Base-by-base conservation (phyloP, 495 filamentous ascomycete genomes). In the Podospora anserina region DNA sequence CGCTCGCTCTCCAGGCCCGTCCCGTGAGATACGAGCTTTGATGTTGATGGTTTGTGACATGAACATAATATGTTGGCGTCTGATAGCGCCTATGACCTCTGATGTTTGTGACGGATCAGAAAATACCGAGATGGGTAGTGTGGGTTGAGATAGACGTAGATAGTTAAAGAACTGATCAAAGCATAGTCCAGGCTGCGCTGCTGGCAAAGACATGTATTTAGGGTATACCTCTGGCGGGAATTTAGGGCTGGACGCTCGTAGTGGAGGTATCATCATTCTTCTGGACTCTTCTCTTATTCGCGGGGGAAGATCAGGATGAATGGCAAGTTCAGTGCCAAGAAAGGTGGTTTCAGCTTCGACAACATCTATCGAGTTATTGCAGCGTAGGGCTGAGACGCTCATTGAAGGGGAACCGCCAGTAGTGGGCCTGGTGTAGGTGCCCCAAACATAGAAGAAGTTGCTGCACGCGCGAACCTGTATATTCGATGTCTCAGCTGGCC, bases 381-480 rank as follows among this genome's bases (percentile, higher is more conserved):
- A 63, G 3, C 28, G 39, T 3, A 63, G 13, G 13, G 32, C 61
- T 32, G 61, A 63, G 3, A 30, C 61, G 2, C 11, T 19, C 16
- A 63, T 30, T 18, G 0, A 13, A 39, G 4, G n/a, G 6, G 55
- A 11, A 1, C n/a, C n/a, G 19, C 6, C 30, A 3, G 3, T 16
- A n/a, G 15, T 16, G 1, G 23, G 26, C 27, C n/a, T 39, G 16
- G 61, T 19, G 19, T 19, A 9, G 39, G 44, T 15, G 39, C 61
- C 61, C 61, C 61, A 63, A 39, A 63, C 61, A 18, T 63, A 63
- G 3, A 63, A 39, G 61, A 39, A 63, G 13, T 32, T 13, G 16
- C 32, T 63, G 61, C 28, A 63, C 4, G 1, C 1, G 27, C 27
- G 44, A 63, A 44, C 61, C 27, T 23, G 11, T 9, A 39, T 44